These are phyloP conservation scores for Trypanosoma rangeli DNA, from an alignment of 208 protist species.

Conservation along the genomic window DNA sequence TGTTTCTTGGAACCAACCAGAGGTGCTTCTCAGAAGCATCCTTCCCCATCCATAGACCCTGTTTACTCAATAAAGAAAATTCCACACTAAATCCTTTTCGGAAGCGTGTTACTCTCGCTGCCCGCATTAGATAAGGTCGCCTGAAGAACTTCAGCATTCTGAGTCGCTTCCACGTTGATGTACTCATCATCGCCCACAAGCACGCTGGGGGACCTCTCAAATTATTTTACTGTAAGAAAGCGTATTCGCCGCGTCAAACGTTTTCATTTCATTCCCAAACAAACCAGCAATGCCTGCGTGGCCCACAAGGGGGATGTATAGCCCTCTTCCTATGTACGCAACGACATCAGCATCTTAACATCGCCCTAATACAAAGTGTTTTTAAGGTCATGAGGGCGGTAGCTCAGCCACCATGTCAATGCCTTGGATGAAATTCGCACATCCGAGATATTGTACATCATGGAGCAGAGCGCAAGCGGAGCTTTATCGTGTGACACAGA, in stretches of 20 bases:
- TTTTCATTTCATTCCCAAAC: conserved; percentile 1
- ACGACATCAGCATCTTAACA: conserved; percentile 40
- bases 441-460: conserved; percentile 50
- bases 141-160: conserved; percentile 3
- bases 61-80: conserved; percentile 9
- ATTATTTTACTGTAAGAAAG: conserved; percentile 15
- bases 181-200: conserved; percentile 30
- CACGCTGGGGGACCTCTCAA: conserved; percentile 30
- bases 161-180: conserved; percentile 43
- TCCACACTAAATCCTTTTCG: background rate
- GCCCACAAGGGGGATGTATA: conserved; percentile 55
- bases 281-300: conserved; percentile 5
- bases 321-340: conserved; percentile 60
- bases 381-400: conserved; percentile 45
- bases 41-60: background rate
- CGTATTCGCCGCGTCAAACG: background rate
- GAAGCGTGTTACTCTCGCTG: background rate
- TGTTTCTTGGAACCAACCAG: background rate
- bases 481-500: conserved; percentile 4
- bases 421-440: conserved; percentile 29
- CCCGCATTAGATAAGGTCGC: background rate
- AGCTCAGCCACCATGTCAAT: conserved; percentile 40
- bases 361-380: conserved; percentile 35
- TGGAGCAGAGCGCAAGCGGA: background rate
- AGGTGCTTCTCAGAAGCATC: background rate